Conservation (phyloP, 768 basidiomycete species). For the Tremella yokohamensis region DNA sequence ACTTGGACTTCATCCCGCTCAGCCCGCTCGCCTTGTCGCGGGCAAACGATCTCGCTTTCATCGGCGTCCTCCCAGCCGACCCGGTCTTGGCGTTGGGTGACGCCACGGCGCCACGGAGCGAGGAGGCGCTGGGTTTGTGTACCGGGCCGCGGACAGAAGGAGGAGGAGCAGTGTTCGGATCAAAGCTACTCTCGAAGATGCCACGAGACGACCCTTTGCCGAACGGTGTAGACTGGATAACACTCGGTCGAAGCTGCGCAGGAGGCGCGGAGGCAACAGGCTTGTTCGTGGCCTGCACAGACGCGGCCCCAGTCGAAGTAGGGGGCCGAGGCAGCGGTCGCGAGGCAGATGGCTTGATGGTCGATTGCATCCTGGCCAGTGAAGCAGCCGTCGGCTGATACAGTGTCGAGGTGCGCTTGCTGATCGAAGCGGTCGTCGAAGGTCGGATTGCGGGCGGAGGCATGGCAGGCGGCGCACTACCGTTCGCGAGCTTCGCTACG, state of each 20-base stretch:
- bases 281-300: conserved; percentile 19
- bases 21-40: conserved; percentile 19
- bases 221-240: background rate
- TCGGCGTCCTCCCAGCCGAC: conserved; percentile 2
- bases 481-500: background rate
- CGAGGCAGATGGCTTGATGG: conserved; percentile 27
- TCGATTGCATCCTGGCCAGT: conserved; percentile 44
- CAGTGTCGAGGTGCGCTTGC: conserved; percentile 30
- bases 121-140: background rate
- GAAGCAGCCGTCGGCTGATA: conserved; percentile 39
- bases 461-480: background rate
- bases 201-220: conserved; percentile 1
- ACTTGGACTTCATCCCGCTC: conserved; percentile 32
- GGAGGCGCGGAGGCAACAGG: background rate
- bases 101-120: background rate
- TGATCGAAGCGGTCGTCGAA: background rate
- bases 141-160: background rate
- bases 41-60: conserved; percentile 6
- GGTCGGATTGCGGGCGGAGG: conserved; percentile 8
- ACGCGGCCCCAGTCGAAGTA: conserved; percentile 3
- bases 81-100: background rate
- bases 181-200: conserved; percentile 1
- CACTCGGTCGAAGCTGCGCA: background rate
- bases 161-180: conserved; percentile 3
- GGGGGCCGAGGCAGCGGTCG: conserved; percentile 16